Evolutionary conservation across 306 rosid genomes (phyloP), one percentile per base, ranked within the genome.

Genomic region (Carpinus fangiana): DNA sequence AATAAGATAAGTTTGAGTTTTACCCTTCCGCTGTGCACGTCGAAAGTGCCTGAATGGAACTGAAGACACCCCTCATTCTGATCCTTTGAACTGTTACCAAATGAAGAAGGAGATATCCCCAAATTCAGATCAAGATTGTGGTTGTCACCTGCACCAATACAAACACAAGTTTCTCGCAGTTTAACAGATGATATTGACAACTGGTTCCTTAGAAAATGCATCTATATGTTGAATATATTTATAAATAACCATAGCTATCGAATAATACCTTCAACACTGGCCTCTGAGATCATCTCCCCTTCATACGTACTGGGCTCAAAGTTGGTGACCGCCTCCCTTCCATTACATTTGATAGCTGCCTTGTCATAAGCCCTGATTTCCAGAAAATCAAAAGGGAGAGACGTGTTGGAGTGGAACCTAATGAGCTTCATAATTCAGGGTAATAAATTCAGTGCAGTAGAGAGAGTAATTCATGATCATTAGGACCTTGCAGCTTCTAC

Each of bases 401-500:
- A 89, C 71, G 74, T 84, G 89, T 88, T 93, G 96, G 92, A 81
- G 85, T 88, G 88, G 87, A 84, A 72, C 90, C 83, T 73, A 84
- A 88, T 87, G 90, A 90, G 83, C 87, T 90, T 88, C 88, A 89
- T 87, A 89, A 87, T 92, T 83, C 80, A 86, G 87, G 84, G 89
- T 86, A 89, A 88, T 86, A 91, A 85, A 84, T 84, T 89, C 93
- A 92, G 82, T 72, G 76, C 84, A 90, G 86, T 82, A 89, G 91
- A 92, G 91, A 78, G 91, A 78, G 91, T 86, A 93, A 89, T 90
- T 93, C 84, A 89, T 93, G 94, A 86, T 94, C 89, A 89, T 79
- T 84, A 89, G 86, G 94, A 96, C 99, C 99, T 96, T 93, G 99
- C 99, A 91, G 98, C 98, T 93, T 96, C 99, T 91, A 96, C 98